A percentile compares a stretch with the other conserved stretches of the same genome.
These are phyloP conservation scores for Calonectria ilicicola DNA, from an alignment of 2,329 filamentous ascomycete species.

Conservation along the genomic window DNA sequence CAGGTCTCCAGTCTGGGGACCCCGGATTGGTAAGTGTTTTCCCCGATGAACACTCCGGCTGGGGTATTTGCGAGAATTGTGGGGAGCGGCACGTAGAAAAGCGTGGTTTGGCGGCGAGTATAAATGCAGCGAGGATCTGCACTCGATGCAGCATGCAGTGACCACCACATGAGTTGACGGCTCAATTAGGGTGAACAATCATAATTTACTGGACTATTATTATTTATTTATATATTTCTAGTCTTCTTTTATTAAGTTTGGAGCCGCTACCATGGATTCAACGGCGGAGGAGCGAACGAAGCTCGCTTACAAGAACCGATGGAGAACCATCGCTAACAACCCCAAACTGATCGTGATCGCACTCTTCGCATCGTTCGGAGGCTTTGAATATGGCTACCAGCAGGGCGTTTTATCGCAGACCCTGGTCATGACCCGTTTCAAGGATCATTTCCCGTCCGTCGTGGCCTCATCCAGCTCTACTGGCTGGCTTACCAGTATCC, in stretches of 20 bases:
- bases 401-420: constrained; percentile 67
- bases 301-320: constrained; percentile 39
- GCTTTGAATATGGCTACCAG: constrained; percentile 47
- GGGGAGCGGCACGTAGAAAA: constrained; percentile 1
- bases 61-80: constrained; percentile 16
- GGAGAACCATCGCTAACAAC: constrained; percentile 38
- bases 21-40: constrained; percentile 31
- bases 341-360: constrained; percentile 40
- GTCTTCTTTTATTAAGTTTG: too few species aligned
- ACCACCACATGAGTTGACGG: not conserved
- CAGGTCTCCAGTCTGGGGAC: constrained; percentile 35
- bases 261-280: constrained; percentile 28
- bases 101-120: constrained; percentile 2
- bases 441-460: constrained; percentile 60
- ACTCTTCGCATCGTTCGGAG: constrained; percentile 42
- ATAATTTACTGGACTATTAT: not conserved
- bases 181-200: not conserved
- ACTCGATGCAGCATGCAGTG: not conserved
- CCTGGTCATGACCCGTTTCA: constrained; percentile 65
- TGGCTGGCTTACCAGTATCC: constrained; percentile 63
- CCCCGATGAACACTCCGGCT: constrained; percentile 10
- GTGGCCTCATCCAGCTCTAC: constrained; percentile 58
- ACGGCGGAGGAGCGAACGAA: constrained; percentile 31
- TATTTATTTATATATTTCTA: not conserved
- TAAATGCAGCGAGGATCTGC: constrained; percentile 15